Evolutionary conservation across 352 stramenopile genomes (phyloP), one percentile per base, ranked within the genome.

Genomic region (Plasmopara viticola): DNA sequence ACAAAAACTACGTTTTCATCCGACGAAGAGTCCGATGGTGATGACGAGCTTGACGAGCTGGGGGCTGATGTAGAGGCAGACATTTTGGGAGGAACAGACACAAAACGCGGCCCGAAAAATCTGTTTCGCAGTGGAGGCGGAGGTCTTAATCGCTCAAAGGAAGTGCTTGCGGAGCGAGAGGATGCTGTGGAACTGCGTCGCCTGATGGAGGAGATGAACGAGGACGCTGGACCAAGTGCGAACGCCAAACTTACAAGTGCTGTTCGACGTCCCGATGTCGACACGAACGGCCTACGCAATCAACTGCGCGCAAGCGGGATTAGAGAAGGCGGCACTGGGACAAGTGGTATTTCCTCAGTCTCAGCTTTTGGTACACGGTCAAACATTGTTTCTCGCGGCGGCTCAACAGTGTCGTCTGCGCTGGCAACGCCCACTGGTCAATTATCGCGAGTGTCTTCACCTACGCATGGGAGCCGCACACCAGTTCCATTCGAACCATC

Each of bases 151-250:
- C 82, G 79, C 8, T 85, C 79, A n/a, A 86, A 76, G 25, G 74
- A 85, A 48, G 78, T 78, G 14, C 55, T 90, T 44, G 64, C 65
- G 6, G 80, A 93, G 60, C 78, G 83, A 10, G 83, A 93, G 45
- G 83, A 93, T 53, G 78, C 75, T n/a, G 76, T 84, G 4, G 78
- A 93, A 37, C 53, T 93, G 35, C 73, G 79, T 33, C 74, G 77
- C 4, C 66, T 93, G 17, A 90, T 87, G 77, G 68, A 83, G 33
- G 80, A 90, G 30, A 91, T 93, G 83, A 84, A 89, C 29, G 77
- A 90, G 56, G 76, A 80, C 41, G 67, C 68, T n/a, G 63, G 62
- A n/a, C 25, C 65, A 10, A 70, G 48, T 35, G 44, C 51, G 8
- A 60, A 29, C 10, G 53, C 44, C 6, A 72, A 69, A 33, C 44